Base-by-base conservation (phyloP, 2,329 filamentous ascomycete genomes). In the Pseudogymnoascus sp. region DNA sequence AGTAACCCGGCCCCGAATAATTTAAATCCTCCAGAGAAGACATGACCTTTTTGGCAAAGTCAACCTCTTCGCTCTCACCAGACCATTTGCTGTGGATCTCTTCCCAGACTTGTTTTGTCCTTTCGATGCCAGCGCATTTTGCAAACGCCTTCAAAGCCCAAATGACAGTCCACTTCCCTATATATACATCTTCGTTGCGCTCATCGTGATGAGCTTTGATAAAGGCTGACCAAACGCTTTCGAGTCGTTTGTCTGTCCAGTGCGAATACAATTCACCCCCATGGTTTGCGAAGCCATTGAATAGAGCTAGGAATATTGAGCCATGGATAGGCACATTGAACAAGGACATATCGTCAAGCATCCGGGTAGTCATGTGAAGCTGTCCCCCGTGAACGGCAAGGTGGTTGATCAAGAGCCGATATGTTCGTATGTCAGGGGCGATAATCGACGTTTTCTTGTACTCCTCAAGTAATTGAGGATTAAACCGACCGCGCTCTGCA, bases 321-420 rank as follows among this genome's bases (percentile, higher is more conserved):
- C 88, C 89, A 65, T 93, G 86, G 15, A 93, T 77, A 0, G 86
- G 83, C 3, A 96, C 79, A 2, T 81, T 77, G 67, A 87, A 86
- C 38, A 78, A 76, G 63, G 83, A 84, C 91, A 97, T 96, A 73
- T 97, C 93, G 56, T 85, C 83, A 21, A 99, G 77, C 50, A 91
- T 83, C 59, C 85, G 82, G 10, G 85, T 83, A 11, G 96, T 85
- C 66, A 85, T 85, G 42, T 85, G 78, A 21, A 97, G 79, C 67
- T 96, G 82, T 15, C 93, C 93, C 3, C 85, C 79, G 17, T 79
- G 79, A 19, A 84, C 76, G 4, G 88, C 86, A 70, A 90, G 88
- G 72, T 96, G 83, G 50, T 88, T 85, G 65, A 97, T 82, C 61
- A 97, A 80, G 50, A 95, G 84, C 59, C 88, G 84, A 73, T 91